Evolutionary conservation across 306 rosid genomes (phyloP).

Genomic region (Cucurbita ficifolia): DNA sequence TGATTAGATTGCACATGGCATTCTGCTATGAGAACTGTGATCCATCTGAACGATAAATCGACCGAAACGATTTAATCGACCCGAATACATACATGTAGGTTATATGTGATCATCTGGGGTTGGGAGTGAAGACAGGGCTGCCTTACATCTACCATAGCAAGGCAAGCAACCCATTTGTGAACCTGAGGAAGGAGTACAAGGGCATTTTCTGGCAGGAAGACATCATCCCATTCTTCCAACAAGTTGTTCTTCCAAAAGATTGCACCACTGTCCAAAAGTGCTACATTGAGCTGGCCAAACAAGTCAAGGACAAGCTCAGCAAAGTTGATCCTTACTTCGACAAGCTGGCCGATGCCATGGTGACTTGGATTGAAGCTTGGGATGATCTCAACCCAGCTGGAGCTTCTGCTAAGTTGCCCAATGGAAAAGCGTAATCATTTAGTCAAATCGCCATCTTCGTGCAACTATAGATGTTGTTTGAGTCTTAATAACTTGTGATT

Average conservation of each 20-base stretch:
- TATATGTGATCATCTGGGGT: constrained; percentile 72
- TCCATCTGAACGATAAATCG: neutral
- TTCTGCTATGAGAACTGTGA: neutral
- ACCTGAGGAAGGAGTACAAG: constrained; percentile 56
- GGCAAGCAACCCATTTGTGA: constrained; percentile 60
- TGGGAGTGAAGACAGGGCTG: constrained; percentile 75
- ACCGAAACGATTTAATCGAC: neutral
- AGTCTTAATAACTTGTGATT: neutral
- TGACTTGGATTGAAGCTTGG: constrained; percentile 57
- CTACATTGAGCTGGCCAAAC: constrained; percentile 73
- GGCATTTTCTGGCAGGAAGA: constrained; percentile 74
- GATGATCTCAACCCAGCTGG: constrained; percentile 38
- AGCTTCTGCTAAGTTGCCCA: constrained; percentile 15
- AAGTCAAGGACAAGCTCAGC: constrained; percentile 69
- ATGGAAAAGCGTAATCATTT: constrained; percentile 18
- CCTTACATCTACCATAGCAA: constrained; percentile 67
- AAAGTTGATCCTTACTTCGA: constrained; percentile 73
- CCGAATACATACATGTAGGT: constrained; percentile 17
- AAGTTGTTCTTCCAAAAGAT: constrained; percentile 42
- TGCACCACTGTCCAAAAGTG: constrained; percentile 77
- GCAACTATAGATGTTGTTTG: neutral
- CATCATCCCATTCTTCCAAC: constrained; percentile 60
- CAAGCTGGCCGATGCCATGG: constrained; percentile 51
- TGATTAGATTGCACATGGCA: too few species aligned
- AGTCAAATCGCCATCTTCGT: neutral